Conservation (phyloP, 2,329 filamentous ascomycete species). For the Exophiala sp. region DNA sequence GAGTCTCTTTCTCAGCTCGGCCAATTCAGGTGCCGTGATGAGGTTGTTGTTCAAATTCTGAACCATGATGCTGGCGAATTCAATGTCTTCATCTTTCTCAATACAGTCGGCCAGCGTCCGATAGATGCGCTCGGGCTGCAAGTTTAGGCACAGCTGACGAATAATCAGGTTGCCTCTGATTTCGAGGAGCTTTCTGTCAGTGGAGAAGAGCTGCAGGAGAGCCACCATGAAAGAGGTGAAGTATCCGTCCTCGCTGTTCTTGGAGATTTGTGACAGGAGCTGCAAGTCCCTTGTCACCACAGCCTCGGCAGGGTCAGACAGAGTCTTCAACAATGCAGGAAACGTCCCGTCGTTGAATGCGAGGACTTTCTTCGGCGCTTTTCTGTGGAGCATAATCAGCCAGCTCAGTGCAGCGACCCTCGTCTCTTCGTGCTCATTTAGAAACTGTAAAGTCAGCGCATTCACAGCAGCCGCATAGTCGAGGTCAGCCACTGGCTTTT, state of each 20-base stretch:
- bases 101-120: slow-evolving; percentile 92
- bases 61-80: slow-evolving; percentile 99
- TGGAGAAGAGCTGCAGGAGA: slow-evolving; percentile 88
- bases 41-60: slow-evolving; percentile 99
- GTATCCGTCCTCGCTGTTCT: slow-evolving; percentile 94
- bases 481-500: slow-evolving; percentile 56
- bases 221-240: slow-evolving; percentile 99
- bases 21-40: slow-evolving; percentile 90
- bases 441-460: slow-evolving; percentile 83
- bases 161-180: slow-evolving; percentile 94
- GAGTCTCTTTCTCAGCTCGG: slow-evolving; percentile 81
- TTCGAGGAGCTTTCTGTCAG: slow-evolving; percentile 83
- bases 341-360: slow-evolving; percentile 98
- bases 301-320: slow-evolving; percentile 90
- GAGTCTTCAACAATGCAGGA: slow-evolving; percentile 86
- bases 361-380: slow-evolving; percentile 85
- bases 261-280: slow-evolving; percentile 88
- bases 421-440: slow-evolving; percentile 95
- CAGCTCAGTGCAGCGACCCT: slow-evolving; percentile 88
- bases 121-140: slow-evolving; percentile 93
- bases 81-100: slow-evolving; percentile 94
- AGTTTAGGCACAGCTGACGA: slow-evolving; percentile 81
- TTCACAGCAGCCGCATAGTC: slow-evolving; percentile 94
- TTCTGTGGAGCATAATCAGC: slow-evolving; percentile 96
- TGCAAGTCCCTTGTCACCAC: slow-evolving; percentile 94